phyloP scores from a whole-genome alignment of 129 eudicot genomes.

The Flaveria bidentis region DNA sequence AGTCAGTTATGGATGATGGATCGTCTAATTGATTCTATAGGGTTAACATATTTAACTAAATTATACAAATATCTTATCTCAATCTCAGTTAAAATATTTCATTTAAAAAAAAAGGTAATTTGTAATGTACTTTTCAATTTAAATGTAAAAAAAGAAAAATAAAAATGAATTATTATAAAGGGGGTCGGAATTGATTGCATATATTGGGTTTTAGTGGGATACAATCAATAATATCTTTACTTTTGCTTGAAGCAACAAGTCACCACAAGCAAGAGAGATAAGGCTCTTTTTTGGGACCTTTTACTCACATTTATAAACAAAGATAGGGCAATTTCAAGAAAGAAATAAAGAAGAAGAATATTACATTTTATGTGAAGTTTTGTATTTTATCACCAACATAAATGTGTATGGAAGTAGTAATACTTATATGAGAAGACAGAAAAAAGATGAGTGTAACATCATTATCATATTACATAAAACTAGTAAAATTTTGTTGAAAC shows the following conservation, averaged over 20 bases:
- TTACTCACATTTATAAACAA: constrained; percentile 11
- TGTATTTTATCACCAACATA: not conserved
- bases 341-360: not conserved
- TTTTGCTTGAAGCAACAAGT: constrained; percentile 33
- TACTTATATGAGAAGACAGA: not conserved
- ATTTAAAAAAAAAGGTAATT: no score
- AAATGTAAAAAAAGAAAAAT: not conserved
- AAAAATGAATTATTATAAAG: not conserved
- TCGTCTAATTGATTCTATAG: not conserved
- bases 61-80: not conserved
- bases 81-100: no score
- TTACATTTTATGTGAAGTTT: not conserved
- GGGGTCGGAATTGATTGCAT: constrained; percentile 29
- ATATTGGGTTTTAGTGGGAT: constrained; percentile 34
- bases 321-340: not conserved
- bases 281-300: constrained; percentile 22
- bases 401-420: not conserved
- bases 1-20: not conserved
- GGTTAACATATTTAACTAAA: not conserved
- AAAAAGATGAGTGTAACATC: not conserved
- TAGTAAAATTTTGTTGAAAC: no score
- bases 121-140: not conserved
- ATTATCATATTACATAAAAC: not conserved
- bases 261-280: constrained; percentile 38
- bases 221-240: constrained; percentile 37